These are phyloP conservation scores for Leishmania lainsoni DNA, from an alignment of 208 protist species.

Conservation along the genomic window DNA sequence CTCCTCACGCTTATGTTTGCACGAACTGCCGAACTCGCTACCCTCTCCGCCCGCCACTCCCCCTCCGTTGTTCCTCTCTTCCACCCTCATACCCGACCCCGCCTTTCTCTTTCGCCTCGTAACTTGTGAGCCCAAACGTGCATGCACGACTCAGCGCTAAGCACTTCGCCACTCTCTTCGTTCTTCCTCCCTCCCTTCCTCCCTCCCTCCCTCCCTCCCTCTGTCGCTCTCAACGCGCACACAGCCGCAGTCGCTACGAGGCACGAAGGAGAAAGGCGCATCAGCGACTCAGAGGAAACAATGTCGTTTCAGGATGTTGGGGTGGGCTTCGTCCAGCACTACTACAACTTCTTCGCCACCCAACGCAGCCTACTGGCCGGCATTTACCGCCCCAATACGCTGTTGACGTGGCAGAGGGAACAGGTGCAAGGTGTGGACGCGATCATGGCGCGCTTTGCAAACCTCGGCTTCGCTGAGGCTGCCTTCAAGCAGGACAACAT, in stretches of 20 bases:
- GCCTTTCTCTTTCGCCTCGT: background rate
- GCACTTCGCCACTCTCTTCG: background rate
- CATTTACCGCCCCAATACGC: conserved; percentile 76
- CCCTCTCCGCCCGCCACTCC: background rate
- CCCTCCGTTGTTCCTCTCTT: background rate
- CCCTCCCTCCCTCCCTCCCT: background rate
- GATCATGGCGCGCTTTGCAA: conserved; percentile 84
- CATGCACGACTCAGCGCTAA: background rate
- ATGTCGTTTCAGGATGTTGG: conserved; percentile 85
- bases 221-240: background rate
- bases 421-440: conserved; percentile 82
- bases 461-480: conserved; percentile 73
- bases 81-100: background rate
- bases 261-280: background rate
- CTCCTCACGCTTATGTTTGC: background rate
- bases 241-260: background rate
- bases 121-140: background rate
- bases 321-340: conserved; percentile 75
- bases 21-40: background rate
- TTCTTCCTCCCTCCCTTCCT: background rate
- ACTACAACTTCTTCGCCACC: conserved; percentile 84
- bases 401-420: conserved; percentile 88
- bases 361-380: conserved; percentile 66
- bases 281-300: background rate
- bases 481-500: conserved; percentile 81